Evolutionary conservation across 2,329 filamentous ascomycete genomes (phyloP).

Genomic region (Zymoseptoria ardabiliae): DNA sequence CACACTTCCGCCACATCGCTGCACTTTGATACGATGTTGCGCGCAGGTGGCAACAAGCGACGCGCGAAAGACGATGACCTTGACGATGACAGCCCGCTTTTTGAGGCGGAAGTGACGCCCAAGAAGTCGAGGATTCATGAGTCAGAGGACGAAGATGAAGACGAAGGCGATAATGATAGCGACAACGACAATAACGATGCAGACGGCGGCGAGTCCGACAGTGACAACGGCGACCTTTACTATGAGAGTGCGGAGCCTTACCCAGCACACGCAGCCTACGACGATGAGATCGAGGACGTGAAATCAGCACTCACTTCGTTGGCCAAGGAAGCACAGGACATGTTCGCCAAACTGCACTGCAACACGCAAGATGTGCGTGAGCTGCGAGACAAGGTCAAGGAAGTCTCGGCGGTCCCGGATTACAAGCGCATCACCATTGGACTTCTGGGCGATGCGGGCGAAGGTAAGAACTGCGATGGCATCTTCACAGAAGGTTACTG

Average conservation of each 20-base stretch:
- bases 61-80: too few species aligned
- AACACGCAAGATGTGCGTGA: neutral
- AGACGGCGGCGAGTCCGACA: neutral
- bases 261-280: neutral
- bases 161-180: neutral
- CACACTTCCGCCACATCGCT: too few species aligned
- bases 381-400: neutral
- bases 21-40: too few species aligned
- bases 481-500: neutral
- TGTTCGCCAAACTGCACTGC: neutral
- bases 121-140: neutral
- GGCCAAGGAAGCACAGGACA: neutral
- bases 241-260: neutral
- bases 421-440: neutral
- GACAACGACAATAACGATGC: neutral
- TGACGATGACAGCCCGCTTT: too few species aligned
- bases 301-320: neutral
- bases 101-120: too few species aligned
- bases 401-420: neutral
- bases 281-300: neutral
- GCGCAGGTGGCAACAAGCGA: too few species aligned
- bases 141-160: neutral
- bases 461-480: neutral
- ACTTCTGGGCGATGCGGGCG: neutral
- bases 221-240: neutral